These are phyloP conservation scores for Penicillium occitanis DNA, from an alignment of 2,329 filamentous ascomycete species.

Conservation along the genomic window DNA sequence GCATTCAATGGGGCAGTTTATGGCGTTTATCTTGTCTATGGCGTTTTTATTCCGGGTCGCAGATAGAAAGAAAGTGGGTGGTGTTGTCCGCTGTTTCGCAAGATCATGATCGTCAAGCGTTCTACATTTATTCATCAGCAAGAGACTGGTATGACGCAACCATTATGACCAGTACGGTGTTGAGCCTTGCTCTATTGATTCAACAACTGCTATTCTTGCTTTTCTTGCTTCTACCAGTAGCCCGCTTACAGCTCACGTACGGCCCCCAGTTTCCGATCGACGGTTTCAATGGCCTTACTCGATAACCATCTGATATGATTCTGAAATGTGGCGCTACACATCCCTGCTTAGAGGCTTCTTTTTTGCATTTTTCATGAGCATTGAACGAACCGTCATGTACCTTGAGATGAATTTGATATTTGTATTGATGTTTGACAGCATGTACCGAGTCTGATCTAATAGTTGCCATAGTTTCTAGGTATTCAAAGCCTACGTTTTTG, in stretches of 20 bases:
- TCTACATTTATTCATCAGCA: constrained; percentile 11
- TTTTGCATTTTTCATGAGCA: constrained; percentile 5
- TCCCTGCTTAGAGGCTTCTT: not conserved
- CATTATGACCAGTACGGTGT: not conserved
- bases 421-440: constrained; percentile 1
- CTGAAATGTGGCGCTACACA: not conserved
- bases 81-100: constrained; percentile 9
- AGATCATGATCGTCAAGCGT: constrained; percentile 13
- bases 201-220: not conserved
- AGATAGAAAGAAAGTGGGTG: constrained; percentile 18
- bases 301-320: not conserved
- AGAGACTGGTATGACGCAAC: not conserved
- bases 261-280: not conserved
- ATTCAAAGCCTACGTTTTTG: not conserved
- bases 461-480: not conserved
- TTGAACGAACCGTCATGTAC: constrained; percentile 2
- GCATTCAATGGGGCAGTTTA: constrained; percentile 29
- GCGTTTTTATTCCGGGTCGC: constrained; percentile 22
- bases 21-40: constrained; percentile 26
- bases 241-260: not conserved
- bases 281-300: not conserved
- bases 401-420: not conserved
- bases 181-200: constrained; percentile 5
- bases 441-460: constrained; percentile 3
- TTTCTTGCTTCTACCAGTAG: not conserved